These are phyloP conservation scores for Fraxinus floribunda DNA, from an alignment of 305 asterid species.

Conservation along the genomic window DNA sequence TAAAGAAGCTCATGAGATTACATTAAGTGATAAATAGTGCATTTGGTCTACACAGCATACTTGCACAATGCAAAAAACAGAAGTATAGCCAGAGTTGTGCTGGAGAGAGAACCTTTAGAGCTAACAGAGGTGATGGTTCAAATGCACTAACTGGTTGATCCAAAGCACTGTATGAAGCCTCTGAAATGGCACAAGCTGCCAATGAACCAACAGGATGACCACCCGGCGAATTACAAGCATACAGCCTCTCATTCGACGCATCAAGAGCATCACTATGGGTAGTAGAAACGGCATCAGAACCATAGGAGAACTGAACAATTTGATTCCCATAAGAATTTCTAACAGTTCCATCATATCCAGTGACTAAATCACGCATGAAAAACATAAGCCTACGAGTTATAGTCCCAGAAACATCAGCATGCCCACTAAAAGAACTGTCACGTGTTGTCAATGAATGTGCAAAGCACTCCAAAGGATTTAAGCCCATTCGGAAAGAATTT, in stretches of 20 bases:
- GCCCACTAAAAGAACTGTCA: constrained; percentile 86
- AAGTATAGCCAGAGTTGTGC: neutral
- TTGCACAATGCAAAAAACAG: neutral
- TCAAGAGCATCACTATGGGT: constrained; percentile 18
- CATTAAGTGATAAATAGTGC: neutral
- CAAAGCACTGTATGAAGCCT: constrained; percentile 94
- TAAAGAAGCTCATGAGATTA: constrained; percentile 4
- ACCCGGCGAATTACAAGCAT: constrained; percentile 28
- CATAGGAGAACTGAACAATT: constrained; percentile 69
- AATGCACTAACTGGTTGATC: constrained; percentile 92
- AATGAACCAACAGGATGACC: constrained; percentile 91
- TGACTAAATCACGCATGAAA: constrained; percentile 79
- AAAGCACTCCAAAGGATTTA: constrained; percentile 81
- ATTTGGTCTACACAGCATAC: neutral
- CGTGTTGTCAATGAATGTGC: constrained; percentile 80
- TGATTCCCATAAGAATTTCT: constrained; percentile 77
- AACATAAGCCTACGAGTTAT: constrained; percentile 66
- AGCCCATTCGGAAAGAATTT: constrained; percentile 67
- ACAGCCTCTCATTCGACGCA: constrained; percentile 3
- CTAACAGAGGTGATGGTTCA: constrained; percentile 81
- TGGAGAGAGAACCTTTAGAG: constrained; percentile 58
- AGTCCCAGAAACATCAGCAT: constrained; percentile 93
- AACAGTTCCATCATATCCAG: constrained; percentile 87
- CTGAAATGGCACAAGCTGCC: constrained; percentile 95
- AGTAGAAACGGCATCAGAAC: constrained; percentile 22